Evolutionary conservation across 2,329 filamentous ascomycete species (phyloP).

Genomic region (Penicillium griseofulvum): DNA sequence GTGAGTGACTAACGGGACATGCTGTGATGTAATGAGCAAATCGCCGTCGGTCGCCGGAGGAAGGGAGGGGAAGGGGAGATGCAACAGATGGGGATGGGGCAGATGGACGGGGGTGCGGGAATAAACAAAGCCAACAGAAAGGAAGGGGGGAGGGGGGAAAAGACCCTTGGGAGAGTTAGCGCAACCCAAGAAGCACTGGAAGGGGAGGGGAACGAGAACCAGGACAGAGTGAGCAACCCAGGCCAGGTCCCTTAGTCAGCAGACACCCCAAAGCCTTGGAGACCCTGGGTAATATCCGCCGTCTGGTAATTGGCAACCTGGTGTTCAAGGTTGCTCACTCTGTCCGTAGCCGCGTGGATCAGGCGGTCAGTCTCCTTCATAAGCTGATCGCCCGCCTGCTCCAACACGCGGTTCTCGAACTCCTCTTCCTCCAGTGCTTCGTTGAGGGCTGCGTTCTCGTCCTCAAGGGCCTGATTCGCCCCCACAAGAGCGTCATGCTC

Average conservation of each 20-base stretch:
- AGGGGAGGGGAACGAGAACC: no score
- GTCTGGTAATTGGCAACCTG: background rate
- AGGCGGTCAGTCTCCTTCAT: no score
- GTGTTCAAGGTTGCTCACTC: background rate
- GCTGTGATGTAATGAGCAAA: constrained; percentile 2
- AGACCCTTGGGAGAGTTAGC: no score
- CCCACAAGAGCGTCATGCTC: background rate
- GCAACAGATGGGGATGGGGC: background rate
- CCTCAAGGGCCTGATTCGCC: no score
- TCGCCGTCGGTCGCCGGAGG: background rate
- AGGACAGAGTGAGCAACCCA: background rate
- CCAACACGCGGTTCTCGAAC: no score
- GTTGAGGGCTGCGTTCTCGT: no score
- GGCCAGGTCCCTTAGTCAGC: background rate
- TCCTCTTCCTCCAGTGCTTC: no score
- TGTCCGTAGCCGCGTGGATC: no score
- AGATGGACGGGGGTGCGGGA: background rate
- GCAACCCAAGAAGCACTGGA: background rate
- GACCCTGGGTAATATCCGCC: background rate
- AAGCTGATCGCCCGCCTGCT: no score
- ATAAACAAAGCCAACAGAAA: background rate
- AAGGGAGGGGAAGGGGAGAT: background rate
- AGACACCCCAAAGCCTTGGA: background rate
- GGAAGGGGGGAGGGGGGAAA: background rate
- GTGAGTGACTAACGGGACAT: background rate